These are phyloP conservation scores for Aureobasidium sp. DNA, from an alignment of 2,329 filamentous ascomycete genomes.

Conservation along the genomic window DNA sequence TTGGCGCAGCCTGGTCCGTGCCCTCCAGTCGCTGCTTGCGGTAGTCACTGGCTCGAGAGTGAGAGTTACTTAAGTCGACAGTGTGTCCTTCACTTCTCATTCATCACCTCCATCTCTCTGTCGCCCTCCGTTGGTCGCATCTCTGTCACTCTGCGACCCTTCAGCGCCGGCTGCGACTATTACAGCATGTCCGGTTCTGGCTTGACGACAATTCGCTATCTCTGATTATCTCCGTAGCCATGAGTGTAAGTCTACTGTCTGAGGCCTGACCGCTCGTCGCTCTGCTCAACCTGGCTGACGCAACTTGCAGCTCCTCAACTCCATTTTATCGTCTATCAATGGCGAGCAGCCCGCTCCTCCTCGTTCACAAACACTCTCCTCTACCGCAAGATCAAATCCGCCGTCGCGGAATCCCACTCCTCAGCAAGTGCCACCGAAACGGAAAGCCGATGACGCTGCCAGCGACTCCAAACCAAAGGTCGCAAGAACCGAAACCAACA, in stretches of 20 bases:
- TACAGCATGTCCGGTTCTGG: constrained; percentile 11
- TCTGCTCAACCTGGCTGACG: constrained; percentile 7
- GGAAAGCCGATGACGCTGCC: constrained; percentile 32
- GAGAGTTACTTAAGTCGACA: neutral
- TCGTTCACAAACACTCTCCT: neutral
- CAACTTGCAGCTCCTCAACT: constrained; percentile 41
- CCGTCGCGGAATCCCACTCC: constrained; percentile 18
- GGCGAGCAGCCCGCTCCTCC: constrained; percentile 24
- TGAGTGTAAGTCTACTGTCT: constrained; percentile 18
- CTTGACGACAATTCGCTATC: neutral
- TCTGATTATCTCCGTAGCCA: constrained; percentile 12
- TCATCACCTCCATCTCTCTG: neutral
- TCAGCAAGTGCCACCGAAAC: constrained; percentile 25
- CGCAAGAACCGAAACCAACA: constrained; percentile 25
- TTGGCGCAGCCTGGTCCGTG: neutral
- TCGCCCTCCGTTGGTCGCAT: neutral
- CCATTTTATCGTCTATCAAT: constrained; percentile 45
- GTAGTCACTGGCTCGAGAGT: neutral
- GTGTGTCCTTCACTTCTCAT: neutral
- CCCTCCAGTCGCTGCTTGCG: neutral
- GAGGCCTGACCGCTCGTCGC: neutral
- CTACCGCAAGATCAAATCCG: constrained; percentile 6
- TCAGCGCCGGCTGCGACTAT: neutral
- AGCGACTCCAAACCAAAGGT: constrained; percentile 29
- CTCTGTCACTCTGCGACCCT: neutral